Evolutionary conservation across 768 basidiomycete species (phyloP), one percentile per base, ranked within the genome.

Genomic region (Leucosporidium yakuticum): DNA sequence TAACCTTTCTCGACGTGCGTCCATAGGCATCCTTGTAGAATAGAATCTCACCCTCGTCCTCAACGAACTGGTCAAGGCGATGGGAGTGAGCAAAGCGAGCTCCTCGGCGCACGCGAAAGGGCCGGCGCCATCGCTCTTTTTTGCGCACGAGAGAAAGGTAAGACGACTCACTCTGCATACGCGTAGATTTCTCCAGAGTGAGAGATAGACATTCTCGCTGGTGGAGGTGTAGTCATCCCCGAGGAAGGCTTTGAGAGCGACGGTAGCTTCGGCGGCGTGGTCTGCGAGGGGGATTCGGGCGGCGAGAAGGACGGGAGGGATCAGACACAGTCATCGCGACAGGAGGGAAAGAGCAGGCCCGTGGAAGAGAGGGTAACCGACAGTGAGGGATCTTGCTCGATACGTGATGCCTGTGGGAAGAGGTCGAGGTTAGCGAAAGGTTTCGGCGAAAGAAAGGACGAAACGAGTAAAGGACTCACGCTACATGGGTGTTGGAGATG

Each of bases 331-430:
- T n/a, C n/a, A n/a, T n/a, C 12, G 34, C 34, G 5, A 36, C 34
- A 12, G 34, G 34, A 36, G 34, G 34, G 12, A 36, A 36, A 6
- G 34, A 12, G 5, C 6, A 36, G 34, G 5, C 34, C 5, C 5
- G 34, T 6, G 34, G 6, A 36, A 14, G 23, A 5, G 14, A 11
- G 23, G 36, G 5, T 4, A 25, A 25, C 57, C 20, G 11, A 59
- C 57, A 97, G 79, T 99, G 95, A 25, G 95, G 95, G 71, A 99
- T 97, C 82, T 94, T 95, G 84, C 88, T 90, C 69, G 84, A 86
- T 68, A 95, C 85, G 79, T 98, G 95, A 80, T 98, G 95, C 29
- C 86, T 80, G 65, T n/a, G n/a, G n/a, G 96, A 88, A 78, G 95
- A 92, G 36, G 91, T 95, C 70, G 63, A 47, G 69, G 69, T 27